Conservation (phyloP, 345 rosid genomes). For the thale cress (Arabidopsis thaliana) region DNA sequence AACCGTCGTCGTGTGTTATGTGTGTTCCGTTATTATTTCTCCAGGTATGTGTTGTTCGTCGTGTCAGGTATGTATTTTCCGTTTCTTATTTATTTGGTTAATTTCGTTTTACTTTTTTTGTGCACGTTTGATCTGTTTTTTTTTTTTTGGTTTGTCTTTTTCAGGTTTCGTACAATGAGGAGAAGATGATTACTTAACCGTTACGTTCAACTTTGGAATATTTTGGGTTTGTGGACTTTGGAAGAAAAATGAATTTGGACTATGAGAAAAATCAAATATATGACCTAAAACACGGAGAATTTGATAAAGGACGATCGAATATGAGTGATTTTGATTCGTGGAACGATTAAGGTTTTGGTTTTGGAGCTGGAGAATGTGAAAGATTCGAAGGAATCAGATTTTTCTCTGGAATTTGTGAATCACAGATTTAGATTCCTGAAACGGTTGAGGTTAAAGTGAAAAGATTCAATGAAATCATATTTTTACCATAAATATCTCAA, state of each 20-base stretch:
- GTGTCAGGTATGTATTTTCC: constrained; percentile 33
- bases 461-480: background rate
- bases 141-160: background rate
- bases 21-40: constrained; percentile 23
- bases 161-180: constrained; percentile 28
- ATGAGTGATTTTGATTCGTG: background rate
- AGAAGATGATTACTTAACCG: constrained; percentile 23
- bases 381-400: background rate
- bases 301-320: background rate
- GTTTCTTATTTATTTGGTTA: constrained; percentile 1
- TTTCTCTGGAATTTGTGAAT: background rate
- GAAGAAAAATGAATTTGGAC: constrained; percentile 4
- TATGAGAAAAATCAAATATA: background rate
- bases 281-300: constrained; percentile 26
- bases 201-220: constrained; percentile 17
- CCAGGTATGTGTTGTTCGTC: constrained; percentile 43
- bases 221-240: constrained; percentile 16
- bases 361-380: background rate
- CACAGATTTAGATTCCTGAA: background rate
- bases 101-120: background rate
- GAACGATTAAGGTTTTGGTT: background rate
- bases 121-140: constrained; percentile 28
- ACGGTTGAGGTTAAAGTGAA: background rate
- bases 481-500: background rate
- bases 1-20: constrained; percentile 25